These are phyloP conservation scores for Phytophthora ohioensis DNA, from an alignment of 352 stramenopile species.

Conservation along the genomic window DNA sequence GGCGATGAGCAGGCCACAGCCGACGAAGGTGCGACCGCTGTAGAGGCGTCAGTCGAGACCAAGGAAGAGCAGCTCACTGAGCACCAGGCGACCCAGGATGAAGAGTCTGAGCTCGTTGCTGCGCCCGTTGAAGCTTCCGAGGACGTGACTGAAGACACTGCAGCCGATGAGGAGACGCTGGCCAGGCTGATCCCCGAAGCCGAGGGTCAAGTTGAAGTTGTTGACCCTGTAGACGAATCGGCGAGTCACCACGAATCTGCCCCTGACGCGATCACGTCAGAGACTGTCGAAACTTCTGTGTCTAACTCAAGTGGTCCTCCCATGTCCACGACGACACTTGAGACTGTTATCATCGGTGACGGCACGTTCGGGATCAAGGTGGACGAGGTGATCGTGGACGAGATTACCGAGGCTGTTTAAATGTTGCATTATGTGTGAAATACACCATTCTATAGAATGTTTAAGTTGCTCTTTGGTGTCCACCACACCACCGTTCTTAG, in stretches of 20 bases:
- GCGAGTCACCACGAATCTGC: conserved; percentile 3
- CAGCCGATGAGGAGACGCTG: conserved; percentile 35
- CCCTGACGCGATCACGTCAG: conserved; percentile 4
- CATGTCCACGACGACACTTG: conserved; percentile 35
- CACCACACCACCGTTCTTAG: conserved; percentile 6
- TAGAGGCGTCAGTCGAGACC: conserved; percentile 7
- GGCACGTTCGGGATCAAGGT: conserved; percentile 56
- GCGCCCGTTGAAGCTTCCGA: conserved; percentile 1
- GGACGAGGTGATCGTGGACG: conserved; percentile 62
- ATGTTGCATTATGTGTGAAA: conserved; percentile 28
- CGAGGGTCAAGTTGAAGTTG: conserved; percentile 33
- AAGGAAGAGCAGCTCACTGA: conserved; percentile 3
- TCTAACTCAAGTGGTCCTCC: conserved; percentile 3
- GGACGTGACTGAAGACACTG: conserved; percentile 4
- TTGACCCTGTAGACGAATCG: conserved; percentile 23
- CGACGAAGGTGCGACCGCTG: background rate
- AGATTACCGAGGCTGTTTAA: conserved; percentile 69
- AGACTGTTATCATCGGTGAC: conserved; percentile 49
- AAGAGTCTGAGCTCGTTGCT: conserved; percentile 12
- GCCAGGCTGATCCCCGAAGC: conserved; percentile 24
- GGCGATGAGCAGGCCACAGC: conserved; percentile 11
- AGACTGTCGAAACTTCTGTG: conserved; percentile 3
- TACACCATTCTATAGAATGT: conserved; percentile 21
- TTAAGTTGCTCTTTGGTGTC: conserved; percentile 17
- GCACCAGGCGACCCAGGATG: conserved; percentile 1